These are phyloP conservation scores for Candida insectalens DNA, from an alignment of 805 yeast genomes.

Conservation along the genomic window DNA sequence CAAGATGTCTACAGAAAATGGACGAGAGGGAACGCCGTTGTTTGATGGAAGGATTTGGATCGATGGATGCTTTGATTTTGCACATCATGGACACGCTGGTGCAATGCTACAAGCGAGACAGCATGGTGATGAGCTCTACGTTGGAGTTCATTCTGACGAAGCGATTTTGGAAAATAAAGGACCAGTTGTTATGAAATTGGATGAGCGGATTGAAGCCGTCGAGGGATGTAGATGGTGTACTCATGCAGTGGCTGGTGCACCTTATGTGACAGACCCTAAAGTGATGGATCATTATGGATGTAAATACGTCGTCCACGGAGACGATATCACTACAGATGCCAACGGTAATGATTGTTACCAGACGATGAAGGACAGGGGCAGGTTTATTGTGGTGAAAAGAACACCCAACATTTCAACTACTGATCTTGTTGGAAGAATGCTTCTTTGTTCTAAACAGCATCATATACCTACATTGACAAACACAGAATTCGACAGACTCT, in stretches of 20 bases:
- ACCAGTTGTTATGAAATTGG: constrained; percentile 81
- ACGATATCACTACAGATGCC: constrained; percentile 95
- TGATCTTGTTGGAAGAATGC: constrained; percentile 84
- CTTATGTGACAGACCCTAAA: constrained; percentile 83
- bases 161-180: constrained; percentile 82
- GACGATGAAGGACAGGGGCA: constrained; percentile 70
- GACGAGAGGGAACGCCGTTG: too few species aligned
- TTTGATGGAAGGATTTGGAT: constrained; percentile 65
- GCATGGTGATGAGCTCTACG: constrained; percentile 63
- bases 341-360: constrained; percentile 91
- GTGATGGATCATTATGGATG: constrained; percentile 72
- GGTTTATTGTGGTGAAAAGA: constrained; percentile 84
- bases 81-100: constrained; percentile 97
- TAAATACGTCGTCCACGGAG: constrained; percentile 94
- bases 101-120: constrained; percentile 91
- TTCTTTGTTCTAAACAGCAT: constrained; percentile 49
- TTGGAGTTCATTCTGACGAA: constrained; percentile 89
- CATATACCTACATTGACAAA: constrained; percentile 33
- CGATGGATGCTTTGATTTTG: constrained; percentile 97
- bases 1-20: too few species aligned
- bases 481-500: constrained; percentile 11
- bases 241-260: constrained; percentile 63
- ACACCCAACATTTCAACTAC: constrained; percentile 94
- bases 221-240: constrained; percentile 88
- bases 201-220: constrained; percentile 77